phyloP scores from a whole-genome alignment of 495 filamentous ascomycete species.

The Annulohypoxylon nitens region DNA sequence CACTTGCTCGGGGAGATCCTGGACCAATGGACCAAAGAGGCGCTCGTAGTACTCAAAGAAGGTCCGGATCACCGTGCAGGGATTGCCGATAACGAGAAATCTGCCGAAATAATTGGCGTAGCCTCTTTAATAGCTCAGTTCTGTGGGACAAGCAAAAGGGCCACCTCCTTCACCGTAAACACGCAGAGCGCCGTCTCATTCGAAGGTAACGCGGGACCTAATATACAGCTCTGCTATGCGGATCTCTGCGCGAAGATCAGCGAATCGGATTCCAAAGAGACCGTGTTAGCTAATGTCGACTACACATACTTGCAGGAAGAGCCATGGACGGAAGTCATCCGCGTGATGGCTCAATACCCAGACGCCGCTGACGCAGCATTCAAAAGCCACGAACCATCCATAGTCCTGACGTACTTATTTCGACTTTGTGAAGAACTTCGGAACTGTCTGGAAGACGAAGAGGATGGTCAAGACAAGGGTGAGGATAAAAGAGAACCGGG shows the following conservation, averaged over 20 bases:
- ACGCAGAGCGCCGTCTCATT: not conserved
- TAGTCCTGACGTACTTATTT: conserved; percentile 3
- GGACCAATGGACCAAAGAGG: not conserved
- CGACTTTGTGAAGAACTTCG: conserved; percentile 8
- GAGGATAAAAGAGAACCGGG: not conserved
- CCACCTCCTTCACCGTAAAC: not conserved
- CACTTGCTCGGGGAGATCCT: conserved; percentile 15
- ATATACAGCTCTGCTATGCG: conserved; percentile 2
- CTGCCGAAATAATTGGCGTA: conserved; percentile 3
- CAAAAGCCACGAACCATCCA: conserved; percentile 5
- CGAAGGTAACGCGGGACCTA: conserved; percentile 2
- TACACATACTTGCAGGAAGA: conserved; percentile 13
- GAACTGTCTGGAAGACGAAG: conserved; percentile 2
- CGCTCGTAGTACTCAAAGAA: not conserved
- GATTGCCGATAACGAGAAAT: not conserved
- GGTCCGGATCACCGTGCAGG: not conserved
- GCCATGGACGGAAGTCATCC: conserved; percentile 6
- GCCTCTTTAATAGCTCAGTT: conserved; percentile 5
- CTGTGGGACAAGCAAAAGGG: not conserved
- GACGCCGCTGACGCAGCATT: conserved; percentile 8
- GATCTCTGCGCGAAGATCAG: conserved; percentile 6
- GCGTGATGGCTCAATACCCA: conserved; percentile 5
- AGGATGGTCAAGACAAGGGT: not conserved
- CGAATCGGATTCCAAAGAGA: conserved; percentile 8
- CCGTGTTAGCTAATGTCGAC: not conserved